These are phyloP conservation scores for Phytopythium litorale DNA, from an alignment of 352 stramenopile species.

Conservation along the genomic window DNA sequence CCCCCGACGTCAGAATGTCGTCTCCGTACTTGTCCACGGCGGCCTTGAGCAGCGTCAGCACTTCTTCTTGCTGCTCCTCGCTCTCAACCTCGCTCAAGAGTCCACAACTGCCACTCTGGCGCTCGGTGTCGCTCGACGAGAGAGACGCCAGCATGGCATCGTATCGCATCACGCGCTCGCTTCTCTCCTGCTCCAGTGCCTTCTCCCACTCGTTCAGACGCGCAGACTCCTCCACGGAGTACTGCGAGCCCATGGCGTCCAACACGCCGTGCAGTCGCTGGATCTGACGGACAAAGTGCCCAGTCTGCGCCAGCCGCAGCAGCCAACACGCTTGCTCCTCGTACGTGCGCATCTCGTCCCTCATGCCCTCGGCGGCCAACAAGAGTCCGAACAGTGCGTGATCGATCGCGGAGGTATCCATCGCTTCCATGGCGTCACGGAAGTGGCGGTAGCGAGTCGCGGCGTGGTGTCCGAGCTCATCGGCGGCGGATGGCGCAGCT, in stretches of 20 bases:
- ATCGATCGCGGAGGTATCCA: background rate
- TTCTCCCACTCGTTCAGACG: background rate
- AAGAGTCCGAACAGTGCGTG: background rate
- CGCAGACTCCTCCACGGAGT: background rate
- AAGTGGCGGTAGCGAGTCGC: background rate
- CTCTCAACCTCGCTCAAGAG: background rate
- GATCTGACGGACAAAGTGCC: background rate
- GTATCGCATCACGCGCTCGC: background rate
- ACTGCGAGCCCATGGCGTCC: background rate
- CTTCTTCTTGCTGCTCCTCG: background rate
- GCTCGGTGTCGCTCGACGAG: background rate
- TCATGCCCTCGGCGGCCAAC: background rate
- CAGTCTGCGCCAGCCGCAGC: background rate
- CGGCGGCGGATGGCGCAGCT: too few relatives aligned
- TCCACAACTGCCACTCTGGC: background rate
- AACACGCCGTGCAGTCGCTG: background rate
- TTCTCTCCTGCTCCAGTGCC: background rate
- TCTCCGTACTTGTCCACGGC: background rate
- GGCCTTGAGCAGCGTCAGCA: background rate
- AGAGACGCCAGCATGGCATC: background rate
- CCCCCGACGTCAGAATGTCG: background rate
- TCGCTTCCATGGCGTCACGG: background rate
- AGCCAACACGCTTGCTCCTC: background rate
- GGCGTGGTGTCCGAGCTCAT: background rate
- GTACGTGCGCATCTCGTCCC: background rate